Conservation (phyloP, 495 filamentous ascomycete genomes). For the Letharia columbiana region DNA sequence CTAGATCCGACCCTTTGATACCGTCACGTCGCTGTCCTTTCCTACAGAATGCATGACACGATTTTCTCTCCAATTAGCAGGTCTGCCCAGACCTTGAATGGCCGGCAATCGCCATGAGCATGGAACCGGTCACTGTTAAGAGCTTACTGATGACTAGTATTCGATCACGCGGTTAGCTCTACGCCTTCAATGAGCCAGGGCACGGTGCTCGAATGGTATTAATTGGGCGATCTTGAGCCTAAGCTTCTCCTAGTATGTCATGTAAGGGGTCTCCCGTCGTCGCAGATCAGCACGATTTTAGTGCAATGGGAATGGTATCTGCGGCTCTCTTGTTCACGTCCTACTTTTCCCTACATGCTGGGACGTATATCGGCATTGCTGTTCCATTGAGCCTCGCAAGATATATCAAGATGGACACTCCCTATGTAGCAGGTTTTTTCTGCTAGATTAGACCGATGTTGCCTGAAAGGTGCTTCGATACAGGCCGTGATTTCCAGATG, state of each 20-base stretch:
- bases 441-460: neutral
- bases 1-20: neutral
- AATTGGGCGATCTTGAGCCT: neutral
- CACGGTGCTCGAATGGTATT: neutral
- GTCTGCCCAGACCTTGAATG: neutral
- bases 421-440: neutral
- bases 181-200: neutral
- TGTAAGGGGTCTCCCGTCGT: neutral
- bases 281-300: neutral
- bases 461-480: neutral
- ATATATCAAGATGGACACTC: neutral
- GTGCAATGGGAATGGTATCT: no score
- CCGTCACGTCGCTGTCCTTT: neutral
- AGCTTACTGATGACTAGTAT: neutral
- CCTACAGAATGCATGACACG: neutral
- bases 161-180: neutral
- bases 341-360: neutral
- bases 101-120: neutral
- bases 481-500: neutral
- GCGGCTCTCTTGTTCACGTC: neutral
- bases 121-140: neutral
- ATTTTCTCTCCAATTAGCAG: neutral
- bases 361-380: neutral
- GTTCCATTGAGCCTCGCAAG: neutral
- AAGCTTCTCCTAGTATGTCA: neutral